phyloP scores from a whole-genome alignment of 495 filamentous ascomycete genomes.

The Hamigera avellanea region DNA sequence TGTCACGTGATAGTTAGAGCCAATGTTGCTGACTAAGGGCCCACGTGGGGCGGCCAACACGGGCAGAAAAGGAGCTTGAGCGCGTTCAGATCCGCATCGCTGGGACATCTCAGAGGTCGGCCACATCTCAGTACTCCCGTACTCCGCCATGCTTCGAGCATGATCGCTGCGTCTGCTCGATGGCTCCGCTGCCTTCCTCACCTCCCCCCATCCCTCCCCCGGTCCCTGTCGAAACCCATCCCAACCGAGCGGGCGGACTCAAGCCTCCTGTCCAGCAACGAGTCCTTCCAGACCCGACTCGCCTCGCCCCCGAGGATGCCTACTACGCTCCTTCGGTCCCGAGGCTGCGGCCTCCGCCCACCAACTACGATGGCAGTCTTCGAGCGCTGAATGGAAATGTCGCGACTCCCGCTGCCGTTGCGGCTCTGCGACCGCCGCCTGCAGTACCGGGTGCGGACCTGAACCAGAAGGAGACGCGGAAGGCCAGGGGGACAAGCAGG shows the following conservation, averaged over 20 bases:
- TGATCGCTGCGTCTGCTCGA: slow-evolving; percentile 22
- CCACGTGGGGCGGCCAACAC: too few species aligned
- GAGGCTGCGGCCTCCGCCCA: slow-evolving; percentile 36
- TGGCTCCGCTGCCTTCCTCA: slow-evolving; percentile 28
- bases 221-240: slow-evolving; percentile 34
- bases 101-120: too few species aligned
- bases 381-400: slow-evolving; percentile 21
- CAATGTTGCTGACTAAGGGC: too few species aligned
- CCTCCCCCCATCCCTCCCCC: slow-evolving; percentile 26
- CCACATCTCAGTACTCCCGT: too few species aligned
- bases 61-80: too few species aligned
- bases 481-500: slow-evolving; percentile 39
- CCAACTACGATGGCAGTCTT: slow-evolving; percentile 25
- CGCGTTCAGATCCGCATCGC: too few species aligned
- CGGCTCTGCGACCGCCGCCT: slow-evolving; percentile 27
- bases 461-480: slow-evolving; percentile 29
- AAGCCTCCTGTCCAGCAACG: slow-evolving; percentile 34
- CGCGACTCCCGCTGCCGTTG: slow-evolving; percentile 19
- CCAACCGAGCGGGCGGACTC: slow-evolving; percentile 23
- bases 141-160: slow-evolving; percentile 20
- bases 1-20: too few species aligned
- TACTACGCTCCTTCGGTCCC: slow-evolving; percentile 51
- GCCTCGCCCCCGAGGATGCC: slow-evolving; percentile 75
- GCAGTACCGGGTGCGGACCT: slow-evolving; percentile 18
- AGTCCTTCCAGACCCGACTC: slow-evolving; percentile 41